Evolutionary conservation across 495 filamentous ascomycete genomes (phyloP).

Genomic region (Penicillium tannophilum): DNA sequence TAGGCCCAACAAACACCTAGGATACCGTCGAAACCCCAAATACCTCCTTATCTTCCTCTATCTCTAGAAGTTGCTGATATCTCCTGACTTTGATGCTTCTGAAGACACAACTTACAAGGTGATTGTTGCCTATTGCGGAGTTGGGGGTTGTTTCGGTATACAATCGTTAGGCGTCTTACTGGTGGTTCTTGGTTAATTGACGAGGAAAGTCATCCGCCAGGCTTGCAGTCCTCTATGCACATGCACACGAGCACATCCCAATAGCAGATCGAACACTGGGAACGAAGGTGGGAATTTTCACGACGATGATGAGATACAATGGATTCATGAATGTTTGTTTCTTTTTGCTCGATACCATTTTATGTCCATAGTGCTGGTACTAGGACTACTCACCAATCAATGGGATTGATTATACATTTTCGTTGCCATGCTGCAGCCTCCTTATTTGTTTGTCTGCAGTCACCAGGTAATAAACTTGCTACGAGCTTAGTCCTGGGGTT

Average conservation of each 20-base stretch:
- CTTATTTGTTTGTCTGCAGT: not conserved
- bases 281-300: not conserved
- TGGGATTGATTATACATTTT: not conserved
- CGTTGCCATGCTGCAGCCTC: not conserved
- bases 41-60: not conserved
- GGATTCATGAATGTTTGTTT: constrained; percentile 5
- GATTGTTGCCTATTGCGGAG: not conserved
- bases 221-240: not conserved
- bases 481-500: not conserved
- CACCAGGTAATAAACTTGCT: not conserved
- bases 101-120: not conserved
- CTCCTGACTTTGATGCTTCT: not conserved
- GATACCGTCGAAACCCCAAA: not conserved
- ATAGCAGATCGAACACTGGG: not conserved
- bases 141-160: not conserved
- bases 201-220: not conserved
- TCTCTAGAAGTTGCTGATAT: not conserved
- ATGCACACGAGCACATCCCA: not conserved
- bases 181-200: constrained; percentile 1
- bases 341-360: constrained; percentile 7
- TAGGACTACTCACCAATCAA: not conserved
- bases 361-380: not conserved
- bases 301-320: constrained; percentile 21
- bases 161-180: not conserved
- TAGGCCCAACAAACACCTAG: constrained; percentile 30